Conservation (phyloP, 352 stramenopile species). For the Plasmopara halstedii region DNA sequence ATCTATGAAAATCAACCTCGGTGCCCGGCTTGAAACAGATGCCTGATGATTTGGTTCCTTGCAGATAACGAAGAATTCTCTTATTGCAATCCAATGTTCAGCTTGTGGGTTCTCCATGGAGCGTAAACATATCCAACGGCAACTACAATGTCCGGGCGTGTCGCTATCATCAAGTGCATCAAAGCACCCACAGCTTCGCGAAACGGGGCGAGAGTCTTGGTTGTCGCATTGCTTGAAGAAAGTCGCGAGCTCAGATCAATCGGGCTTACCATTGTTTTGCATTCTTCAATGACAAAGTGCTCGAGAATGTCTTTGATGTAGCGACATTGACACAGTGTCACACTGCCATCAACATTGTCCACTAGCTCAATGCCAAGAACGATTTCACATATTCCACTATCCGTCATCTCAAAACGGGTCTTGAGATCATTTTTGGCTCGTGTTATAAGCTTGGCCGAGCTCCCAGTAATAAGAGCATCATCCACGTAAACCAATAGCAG, state of each 20-base stretch:
- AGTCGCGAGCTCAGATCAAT: neutral
- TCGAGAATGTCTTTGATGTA: neutral
- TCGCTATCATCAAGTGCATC: neutral
- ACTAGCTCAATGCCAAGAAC: neutral
- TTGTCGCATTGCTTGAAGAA: neutral
- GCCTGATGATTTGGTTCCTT: conserved; percentile 12
- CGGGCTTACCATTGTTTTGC: neutral
- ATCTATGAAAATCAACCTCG: neutral
- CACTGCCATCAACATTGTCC: neutral
- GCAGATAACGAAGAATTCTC: conserved; percentile 9
- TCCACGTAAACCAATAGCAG: neutral
- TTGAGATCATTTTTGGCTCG: neutral
- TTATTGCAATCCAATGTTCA: no score
- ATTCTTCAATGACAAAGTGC: neutral
- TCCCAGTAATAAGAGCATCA: neutral
- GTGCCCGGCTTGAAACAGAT: neutral
- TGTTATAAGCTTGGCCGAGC: neutral
- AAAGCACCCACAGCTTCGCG: neutral
- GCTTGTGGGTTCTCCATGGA: neutral
- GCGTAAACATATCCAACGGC: neutral
- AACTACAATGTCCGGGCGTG: neutral
- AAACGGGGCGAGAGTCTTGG: neutral
- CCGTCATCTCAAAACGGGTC: neutral
- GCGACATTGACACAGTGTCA: neutral
- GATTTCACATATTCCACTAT: neutral